Evolutionary conservation across 306 rosid species (phyloP).

Genomic region (Begonia peltatifolia): DNA sequence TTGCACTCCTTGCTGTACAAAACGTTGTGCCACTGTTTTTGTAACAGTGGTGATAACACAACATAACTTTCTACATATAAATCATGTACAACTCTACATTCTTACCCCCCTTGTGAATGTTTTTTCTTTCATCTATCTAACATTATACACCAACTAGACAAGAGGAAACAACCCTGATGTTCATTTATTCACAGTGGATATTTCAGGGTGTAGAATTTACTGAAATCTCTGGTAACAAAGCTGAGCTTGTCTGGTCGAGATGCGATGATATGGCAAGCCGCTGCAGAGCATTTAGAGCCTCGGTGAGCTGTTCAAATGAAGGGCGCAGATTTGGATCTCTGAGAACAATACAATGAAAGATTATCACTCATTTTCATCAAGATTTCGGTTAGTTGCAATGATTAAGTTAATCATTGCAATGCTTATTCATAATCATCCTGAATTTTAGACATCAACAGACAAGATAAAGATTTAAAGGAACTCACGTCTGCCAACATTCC

Average conservation of each 20-base stretch:
- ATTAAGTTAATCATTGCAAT: background rate
- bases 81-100: too few species aligned
- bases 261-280: constrained; percentile 50
- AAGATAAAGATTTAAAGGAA: background rate
- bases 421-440: background rate
- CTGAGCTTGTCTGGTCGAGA: constrained; percentile 56
- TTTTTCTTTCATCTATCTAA: too few species aligned
- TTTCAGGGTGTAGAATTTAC: constrained; percentile 71
- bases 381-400: background rate
- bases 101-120: too few species aligned
- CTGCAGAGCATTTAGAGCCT: constrained; percentile 74
- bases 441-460: too few species aligned
- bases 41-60: too few species aligned
- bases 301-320: constrained; percentile 63
- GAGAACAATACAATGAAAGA: constrained; percentile 13
- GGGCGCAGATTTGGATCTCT: constrained; percentile 96
- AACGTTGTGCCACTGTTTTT: constrained; percentile 3
- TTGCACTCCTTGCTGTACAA: constrained; percentile 8
- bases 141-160: too few species aligned
- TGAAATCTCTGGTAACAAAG: constrained; percentile 54
- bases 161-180: background rate
- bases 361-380: too few species aligned
- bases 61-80: too few species aligned
- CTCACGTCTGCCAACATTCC: constrained; percentile 98
- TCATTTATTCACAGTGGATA: constrained; percentile 45